Evolutionary conservation across 2,329 filamentous ascomycete genomes (phyloP), one percentile per base, ranked within the genome.

Genomic region (Polytolypa hystricis): DNA sequence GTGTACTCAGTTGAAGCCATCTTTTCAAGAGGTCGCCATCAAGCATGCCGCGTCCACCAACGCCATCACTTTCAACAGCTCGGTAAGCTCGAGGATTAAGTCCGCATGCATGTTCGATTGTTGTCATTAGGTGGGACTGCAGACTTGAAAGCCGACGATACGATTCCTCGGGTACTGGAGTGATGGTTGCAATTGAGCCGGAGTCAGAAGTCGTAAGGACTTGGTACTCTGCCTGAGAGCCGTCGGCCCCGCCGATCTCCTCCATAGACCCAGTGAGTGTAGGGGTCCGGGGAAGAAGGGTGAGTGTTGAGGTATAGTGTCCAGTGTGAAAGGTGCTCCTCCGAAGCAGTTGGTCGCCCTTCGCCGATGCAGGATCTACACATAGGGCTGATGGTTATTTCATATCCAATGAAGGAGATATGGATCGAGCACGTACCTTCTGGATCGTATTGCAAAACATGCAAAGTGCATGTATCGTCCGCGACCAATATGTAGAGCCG

Each of bases 361-460:
- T 83, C 21, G 94, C 76, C 5, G 86, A 93, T 65, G 93, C 93
- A 11, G 89, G 89, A 54, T 96, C 87, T 93, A 47, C 30, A 8
- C 19, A 23, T 27, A 36, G 26, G 6, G 15, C 9, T 33, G 18
- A 28, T 18, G 17, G 30, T 19, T 19, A 32, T 35, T 4, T 27
- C 5, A 37, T 16, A 27, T 20, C 28, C 26, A 23, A 19, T 17
- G 20, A 25, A 33, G 18, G 14, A 40, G 8, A 16, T 30, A 37
- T 20, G 23, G 21, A 33, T 18, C 17, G 11, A 26, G 21, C 20
- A 71, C 80, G 61, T 69, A 91, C 85, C 82, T 54, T 96, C 89
- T 1, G 91, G 91, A 52, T 96, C 87, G 52, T 91, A 98, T 59
- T 96, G 84, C 45, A 96, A 64, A 31, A 95, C 72, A 55, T 95